Evolutionary conservation across 495 filamentous ascomycete species (phyloP).

Genomic region (Hypoxylon subgilvum): DNA sequence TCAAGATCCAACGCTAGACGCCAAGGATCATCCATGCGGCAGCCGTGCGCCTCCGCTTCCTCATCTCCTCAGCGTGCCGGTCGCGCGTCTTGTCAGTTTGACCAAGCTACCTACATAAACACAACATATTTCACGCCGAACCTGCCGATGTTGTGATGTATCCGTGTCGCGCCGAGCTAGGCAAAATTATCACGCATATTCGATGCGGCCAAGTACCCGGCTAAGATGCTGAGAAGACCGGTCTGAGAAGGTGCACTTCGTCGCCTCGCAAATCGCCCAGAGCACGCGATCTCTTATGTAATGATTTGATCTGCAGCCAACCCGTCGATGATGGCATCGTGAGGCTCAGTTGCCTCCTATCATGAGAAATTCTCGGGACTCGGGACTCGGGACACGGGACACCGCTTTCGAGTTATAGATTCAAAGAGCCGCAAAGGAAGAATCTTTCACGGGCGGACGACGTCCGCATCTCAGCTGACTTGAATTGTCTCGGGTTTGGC

Average conservation of each 20-base stretch:
- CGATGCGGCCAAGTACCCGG: not conserved
- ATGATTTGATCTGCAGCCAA: not conserved
- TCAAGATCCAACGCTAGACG: not conserved
- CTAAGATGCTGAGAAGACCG: not conserved
- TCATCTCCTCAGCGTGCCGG: conserved; percentile 8
- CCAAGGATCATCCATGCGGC: conserved; percentile 22
- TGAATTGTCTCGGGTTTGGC: not conserved
- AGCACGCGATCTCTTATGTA: not conserved
- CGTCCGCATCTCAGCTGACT: not conserved
- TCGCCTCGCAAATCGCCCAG: not conserved
- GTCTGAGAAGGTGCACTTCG: not conserved
- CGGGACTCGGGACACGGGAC: no score
- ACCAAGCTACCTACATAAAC: conserved; percentile 11
- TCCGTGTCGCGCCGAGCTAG: conserved; percentile 9
- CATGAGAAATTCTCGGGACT: conserved; percentile 13
- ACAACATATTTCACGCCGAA: conserved; percentile 15
- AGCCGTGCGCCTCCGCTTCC: not conserved
- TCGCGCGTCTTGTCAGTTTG: not conserved
- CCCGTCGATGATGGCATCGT: conserved; percentile 1
- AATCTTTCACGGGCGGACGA: no score
- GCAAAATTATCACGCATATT: not conserved
- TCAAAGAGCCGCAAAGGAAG: conserved; percentile 4
- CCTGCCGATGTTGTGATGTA: conserved; percentile 3
- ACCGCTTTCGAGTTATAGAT: conserved; percentile 4
- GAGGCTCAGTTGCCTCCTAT: not conserved